Evolutionary conservation across 2,329 filamentous ascomycete species (phyloP).

Genomic region (Coniochaeta sp.): DNA sequence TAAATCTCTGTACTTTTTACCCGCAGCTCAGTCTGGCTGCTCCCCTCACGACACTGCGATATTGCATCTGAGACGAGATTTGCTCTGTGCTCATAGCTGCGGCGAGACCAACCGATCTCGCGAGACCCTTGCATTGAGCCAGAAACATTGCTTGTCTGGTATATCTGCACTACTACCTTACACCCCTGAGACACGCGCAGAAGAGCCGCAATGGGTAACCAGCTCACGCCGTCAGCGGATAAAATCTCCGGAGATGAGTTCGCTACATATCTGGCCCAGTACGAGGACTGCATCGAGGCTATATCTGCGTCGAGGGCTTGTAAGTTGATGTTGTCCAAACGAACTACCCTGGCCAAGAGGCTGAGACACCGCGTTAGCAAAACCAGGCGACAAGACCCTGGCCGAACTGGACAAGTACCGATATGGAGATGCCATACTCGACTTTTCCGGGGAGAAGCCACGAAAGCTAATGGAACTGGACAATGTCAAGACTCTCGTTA

Average conservation of each 20-base stretch:
- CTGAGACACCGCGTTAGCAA: conserved; percentile 26
- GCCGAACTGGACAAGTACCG: conserved; percentile 53
- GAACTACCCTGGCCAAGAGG: background rate
- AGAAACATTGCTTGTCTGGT: background rate
- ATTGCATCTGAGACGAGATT: background rate
- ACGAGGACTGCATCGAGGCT: conserved; percentile 20
- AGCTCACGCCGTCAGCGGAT: conserved; percentile 14
- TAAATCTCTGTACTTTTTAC: too few species aligned
- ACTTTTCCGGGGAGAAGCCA: conserved; percentile 30
- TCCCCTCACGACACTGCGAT: background rate
- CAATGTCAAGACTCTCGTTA: conserved; percentile 53
- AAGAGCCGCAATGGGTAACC: conserved; percentile 23
- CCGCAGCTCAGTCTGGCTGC: background rate
- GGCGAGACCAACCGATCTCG: background rate
- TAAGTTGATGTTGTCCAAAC: conserved; percentile 16
- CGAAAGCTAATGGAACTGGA: conserved; percentile 40
- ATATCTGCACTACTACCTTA: conserved; percentile 2
- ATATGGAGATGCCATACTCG: conserved; percentile 42
- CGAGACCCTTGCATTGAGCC: background rate
- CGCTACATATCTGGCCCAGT: conserved; percentile 13
- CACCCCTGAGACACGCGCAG: conserved; percentile 8
- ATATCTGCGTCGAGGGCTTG: conserved; percentile 38
- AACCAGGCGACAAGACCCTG: conserved; percentile 43
- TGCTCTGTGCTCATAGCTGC: background rate
- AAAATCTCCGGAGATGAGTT: conserved; percentile 19